These are phyloP conservation scores for Acanthamoeba culbertsoni DNA, from an alignment of 208 protist genomes.

Conservation along the genomic window DNA sequence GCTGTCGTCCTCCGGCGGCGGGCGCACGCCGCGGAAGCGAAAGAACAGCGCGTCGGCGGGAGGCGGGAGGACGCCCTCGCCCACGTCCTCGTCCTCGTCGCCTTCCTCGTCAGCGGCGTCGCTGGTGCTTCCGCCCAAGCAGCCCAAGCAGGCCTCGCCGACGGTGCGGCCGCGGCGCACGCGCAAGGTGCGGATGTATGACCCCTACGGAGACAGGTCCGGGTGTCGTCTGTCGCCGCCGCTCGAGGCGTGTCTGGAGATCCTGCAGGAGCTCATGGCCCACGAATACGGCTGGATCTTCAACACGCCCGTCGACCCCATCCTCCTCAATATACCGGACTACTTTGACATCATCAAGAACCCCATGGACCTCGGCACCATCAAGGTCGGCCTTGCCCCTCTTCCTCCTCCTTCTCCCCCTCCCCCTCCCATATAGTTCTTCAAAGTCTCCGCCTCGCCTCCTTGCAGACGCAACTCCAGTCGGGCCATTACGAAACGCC, in stretches of 20 bases:
- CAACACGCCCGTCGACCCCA: constrained; percentile 80
- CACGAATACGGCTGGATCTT: constrained; percentile 71
- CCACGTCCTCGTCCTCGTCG: background rate
- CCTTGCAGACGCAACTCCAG: constrained; percentile 27
- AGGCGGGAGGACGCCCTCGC: background rate
- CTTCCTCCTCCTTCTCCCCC: background rate
- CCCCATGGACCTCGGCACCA: constrained; percentile 84
- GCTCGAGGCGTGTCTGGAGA: background rate
- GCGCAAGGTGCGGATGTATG: constrained; percentile 18
- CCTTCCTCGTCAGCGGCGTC: background rate
- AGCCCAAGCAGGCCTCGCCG: constrained; percentile 2
- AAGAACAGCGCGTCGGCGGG: background rate
- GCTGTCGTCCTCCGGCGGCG: too few species aligned
- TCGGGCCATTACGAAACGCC: constrained; percentile 13
- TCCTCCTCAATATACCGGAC: constrained; percentile 77
- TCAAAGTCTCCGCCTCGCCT: background rate
- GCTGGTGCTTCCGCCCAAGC: background rate
- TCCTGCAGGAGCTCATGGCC: constrained; percentile 18
- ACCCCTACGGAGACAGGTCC: constrained; percentile 8
- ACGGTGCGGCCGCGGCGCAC: background rate
- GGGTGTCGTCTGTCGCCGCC: background rate
- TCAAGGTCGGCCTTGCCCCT: constrained; percentile 37
- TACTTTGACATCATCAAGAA: constrained; percentile 84
- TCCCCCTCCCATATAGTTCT: background rate
- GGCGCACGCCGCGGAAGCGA: background rate